Evolutionary conservation across 768 basidiomycete genomes (phyloP).

Genomic region (Trametes punicea): DNA sequence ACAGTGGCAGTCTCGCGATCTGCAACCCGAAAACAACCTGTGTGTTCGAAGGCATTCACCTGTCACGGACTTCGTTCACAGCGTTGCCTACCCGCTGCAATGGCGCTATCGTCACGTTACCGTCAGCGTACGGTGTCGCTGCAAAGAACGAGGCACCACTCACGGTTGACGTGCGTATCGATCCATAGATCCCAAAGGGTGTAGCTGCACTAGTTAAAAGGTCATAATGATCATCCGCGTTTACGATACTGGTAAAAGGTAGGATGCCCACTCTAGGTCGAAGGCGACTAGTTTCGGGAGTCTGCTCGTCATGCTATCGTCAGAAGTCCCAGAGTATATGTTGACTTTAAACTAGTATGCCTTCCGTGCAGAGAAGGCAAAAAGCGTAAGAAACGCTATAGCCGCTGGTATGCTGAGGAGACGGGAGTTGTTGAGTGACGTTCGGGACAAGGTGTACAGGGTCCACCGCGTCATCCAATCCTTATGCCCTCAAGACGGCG

Average conservation of each 20-base stretch:
- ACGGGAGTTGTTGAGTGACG: no score
- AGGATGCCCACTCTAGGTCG: constrained; percentile 69
- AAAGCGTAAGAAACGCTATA: no score
- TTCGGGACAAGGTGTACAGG: no score
- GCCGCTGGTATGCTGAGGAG: no score
- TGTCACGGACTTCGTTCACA: constrained; percentile 51
- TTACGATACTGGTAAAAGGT: no score
- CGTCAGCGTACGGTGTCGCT: background rate
- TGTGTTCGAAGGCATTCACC: constrained; percentile 24
- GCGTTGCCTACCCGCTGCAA: constrained; percentile 45
- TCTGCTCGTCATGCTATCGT: constrained; percentile 28
- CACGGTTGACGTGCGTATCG: constrained; percentile 68
- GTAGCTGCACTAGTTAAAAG: constrained; percentile 45
- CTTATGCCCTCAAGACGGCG: no score
- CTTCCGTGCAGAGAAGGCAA: no score
- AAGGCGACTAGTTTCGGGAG: constrained; percentile 71
- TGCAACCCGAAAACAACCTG: background rate
- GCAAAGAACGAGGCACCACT: no score
- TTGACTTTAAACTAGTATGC: no score
- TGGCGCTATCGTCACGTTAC: constrained; percentile 39
- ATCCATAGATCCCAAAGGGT: constrained; percentile 89
- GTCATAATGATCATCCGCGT: background rate
- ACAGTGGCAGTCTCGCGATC: background rate
- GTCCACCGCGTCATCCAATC: no score
- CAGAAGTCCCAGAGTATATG: background rate